Evolutionary conservation across 257 asterid genomes (phyloP), one percentile per base, ranked within the genome.

Genomic region (Schizonepeta tenuifolia): DNA sequence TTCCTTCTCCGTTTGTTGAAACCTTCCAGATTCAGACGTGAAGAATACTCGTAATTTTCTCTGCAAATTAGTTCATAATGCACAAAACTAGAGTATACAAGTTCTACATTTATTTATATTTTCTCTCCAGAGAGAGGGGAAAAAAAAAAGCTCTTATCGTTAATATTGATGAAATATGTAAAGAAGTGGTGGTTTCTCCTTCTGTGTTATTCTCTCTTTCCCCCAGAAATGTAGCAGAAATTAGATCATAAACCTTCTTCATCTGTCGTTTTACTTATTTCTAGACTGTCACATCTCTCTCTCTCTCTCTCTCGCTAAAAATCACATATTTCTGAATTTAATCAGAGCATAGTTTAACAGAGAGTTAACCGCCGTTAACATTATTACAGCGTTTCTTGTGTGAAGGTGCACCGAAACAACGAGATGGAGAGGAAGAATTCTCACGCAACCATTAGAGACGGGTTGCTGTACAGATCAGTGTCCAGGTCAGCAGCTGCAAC

Each of bases 341-440:
- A 67, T 44, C 55, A 60, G 66, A 61, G 51, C 21, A 22, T 12
- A 78, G 49, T 13, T 24, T 69, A 63, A 67, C 77, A 20, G 78
- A 59, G 44, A 38, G n/a, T 4, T 5, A 67, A 65, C 73, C 75
- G 51, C 69, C 77, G 82, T 85, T 47, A 74, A 49, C 24, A 41
- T 20, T 6, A 41, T 20, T 6, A 18, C 31, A 6, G 60, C 38
- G 28, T 1, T 44, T 20, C 60, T 71, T 54, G 17, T 26, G 20
- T 24, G 80, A 65, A 56, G 65, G 72, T 47, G 86, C 70, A 44
- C 31, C 41, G 38, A 47, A 70, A 65, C 41, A 40, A 75, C 36
- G 54, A 60, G 73, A 90, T 89, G 96, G 95, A 90, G 82, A 85
- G 85, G 83, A 84, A 84, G 62, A 75, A 55, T 47, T 15, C 69